Conservation (phyloP, 345 rosid species). For the Erysimum cheiranthoides region DNA sequence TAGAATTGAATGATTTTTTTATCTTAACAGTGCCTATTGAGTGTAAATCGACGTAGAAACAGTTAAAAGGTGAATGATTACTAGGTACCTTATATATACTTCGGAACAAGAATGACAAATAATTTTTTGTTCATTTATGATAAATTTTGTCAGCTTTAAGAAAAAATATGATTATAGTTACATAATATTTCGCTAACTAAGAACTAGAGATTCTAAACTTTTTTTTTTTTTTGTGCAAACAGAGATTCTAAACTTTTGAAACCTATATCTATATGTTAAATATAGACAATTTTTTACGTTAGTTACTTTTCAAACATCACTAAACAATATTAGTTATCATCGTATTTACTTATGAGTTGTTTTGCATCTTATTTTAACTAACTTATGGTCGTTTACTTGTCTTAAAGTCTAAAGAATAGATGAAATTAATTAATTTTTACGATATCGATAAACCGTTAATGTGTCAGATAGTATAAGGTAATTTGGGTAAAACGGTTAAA, state of each 20-base stretch:
- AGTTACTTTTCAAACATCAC: not conserved
- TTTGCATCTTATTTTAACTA: not conserved
- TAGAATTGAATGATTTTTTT: no score
- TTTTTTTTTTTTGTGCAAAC: no score
- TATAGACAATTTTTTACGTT: not conserved
- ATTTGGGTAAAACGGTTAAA: slow-evolving; percentile 34
- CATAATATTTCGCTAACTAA: not conserved
- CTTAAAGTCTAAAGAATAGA: not conserved
- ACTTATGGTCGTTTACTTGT: no score
- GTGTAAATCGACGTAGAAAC: no score
- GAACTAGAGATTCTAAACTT: not conserved
- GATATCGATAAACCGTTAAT: slow-evolving; percentile 25
- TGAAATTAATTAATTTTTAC: not conserved
- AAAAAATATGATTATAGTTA: no score
- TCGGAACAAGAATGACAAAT: no score
- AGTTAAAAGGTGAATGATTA: no score
- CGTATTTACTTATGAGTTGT: not conserved
- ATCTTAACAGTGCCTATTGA: no score
- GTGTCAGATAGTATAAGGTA: slow-evolving; percentile 29
- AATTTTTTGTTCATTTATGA: no score
- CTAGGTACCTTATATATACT: no score
- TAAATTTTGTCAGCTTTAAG: no score
- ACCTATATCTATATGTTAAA: not conserved
- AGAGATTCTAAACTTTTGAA: not conserved
- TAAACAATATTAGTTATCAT: not conserved